Conservation (phyloP, 345 rosid species). For the Aegle marmelos region DNA sequence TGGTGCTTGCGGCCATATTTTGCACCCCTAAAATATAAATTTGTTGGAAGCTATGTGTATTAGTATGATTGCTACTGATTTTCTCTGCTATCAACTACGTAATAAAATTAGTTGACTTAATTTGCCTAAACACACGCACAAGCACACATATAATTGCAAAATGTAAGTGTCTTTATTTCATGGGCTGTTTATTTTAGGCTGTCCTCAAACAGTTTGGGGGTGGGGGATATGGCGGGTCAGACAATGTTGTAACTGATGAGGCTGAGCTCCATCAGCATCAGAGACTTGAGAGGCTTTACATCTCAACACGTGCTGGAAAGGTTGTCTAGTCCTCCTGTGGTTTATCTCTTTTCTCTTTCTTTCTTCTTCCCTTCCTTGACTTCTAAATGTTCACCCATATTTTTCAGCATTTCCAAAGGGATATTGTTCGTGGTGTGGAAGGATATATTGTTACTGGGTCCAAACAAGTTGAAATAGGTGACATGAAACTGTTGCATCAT, state of each 20-base stretch:
- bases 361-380: slow-evolving; percentile 2
- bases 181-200: slow-evolving; percentile 48
- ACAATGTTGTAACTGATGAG: slow-evolving; percentile 62
- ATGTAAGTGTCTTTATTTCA: background rate
- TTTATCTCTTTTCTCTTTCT: background rate
- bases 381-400: slow-evolving; percentile 7
- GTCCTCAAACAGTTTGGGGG: slow-evolving; percentile 90
- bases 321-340: slow-evolving; percentile 31
- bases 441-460: slow-evolving; percentile 82
- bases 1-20: background rate
- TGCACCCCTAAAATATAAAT: background rate
- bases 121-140: background rate
- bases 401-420: slow-evolving; percentile 87
- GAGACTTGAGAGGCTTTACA: slow-evolving; percentile 84
- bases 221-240: slow-evolving; percentile 85
- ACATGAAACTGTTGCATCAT: slow-evolving; percentile 15
- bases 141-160: background rate
- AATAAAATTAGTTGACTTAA: slow-evolving; percentile 9
- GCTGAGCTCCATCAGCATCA: slow-evolving; percentile 78
- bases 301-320: slow-evolving; percentile 91
- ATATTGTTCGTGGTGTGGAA: slow-evolving; percentile 91
- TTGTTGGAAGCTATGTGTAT: slow-evolving; percentile 4
- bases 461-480: slow-evolving; percentile 92
- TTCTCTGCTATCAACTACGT: background rate
- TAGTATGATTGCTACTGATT: slow-evolving; percentile 8